phyloP scores from a whole-genome alignment of 139 green algal genomes.

The Micractinium sp. region DNA sequence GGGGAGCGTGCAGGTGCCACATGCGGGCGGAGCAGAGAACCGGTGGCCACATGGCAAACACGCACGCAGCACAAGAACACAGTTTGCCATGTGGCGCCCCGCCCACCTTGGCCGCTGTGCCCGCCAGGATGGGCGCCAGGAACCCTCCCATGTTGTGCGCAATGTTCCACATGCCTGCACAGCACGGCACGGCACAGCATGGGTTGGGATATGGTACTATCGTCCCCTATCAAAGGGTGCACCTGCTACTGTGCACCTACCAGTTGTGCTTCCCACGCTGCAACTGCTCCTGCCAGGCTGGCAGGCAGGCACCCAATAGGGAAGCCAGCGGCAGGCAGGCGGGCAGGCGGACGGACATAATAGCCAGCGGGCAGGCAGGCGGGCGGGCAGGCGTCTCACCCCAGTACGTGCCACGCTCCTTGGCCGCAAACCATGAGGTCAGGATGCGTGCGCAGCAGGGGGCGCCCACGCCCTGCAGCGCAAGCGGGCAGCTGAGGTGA shows the following conservation, averaged over 20 bases:
- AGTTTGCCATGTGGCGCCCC: not conserved
- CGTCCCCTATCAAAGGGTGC: no score
- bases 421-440: constrained; percentile 94
- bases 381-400: not conserved
- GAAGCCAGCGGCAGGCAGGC: no score
- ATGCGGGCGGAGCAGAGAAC: not conserved
- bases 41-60: not conserved
- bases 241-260: no score
- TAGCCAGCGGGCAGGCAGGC: not conserved
- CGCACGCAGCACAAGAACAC: not conserved
- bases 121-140: constrained; percentile 88
- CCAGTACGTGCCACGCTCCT: constrained; percentile 87
- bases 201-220: no score
- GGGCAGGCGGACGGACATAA: no score
- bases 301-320: not conserved
- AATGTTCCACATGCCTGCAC: constrained; percentile 88
- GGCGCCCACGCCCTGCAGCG: constrained; percentile 86
- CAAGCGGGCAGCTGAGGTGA: not conserved
- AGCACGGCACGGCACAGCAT: constrained; percentile 4
- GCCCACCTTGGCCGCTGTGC: constrained; percentile 80
- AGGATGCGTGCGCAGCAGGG: constrained; percentile 95
- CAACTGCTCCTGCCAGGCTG: not conserved
- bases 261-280: no score
- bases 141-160: constrained; percentile 97
- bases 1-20: no score